These are phyloP conservation scores for Botrytis elliptica DNA, from an alignment of 2,329 filamentous ascomycete species.

Conservation along the genomic window DNA sequence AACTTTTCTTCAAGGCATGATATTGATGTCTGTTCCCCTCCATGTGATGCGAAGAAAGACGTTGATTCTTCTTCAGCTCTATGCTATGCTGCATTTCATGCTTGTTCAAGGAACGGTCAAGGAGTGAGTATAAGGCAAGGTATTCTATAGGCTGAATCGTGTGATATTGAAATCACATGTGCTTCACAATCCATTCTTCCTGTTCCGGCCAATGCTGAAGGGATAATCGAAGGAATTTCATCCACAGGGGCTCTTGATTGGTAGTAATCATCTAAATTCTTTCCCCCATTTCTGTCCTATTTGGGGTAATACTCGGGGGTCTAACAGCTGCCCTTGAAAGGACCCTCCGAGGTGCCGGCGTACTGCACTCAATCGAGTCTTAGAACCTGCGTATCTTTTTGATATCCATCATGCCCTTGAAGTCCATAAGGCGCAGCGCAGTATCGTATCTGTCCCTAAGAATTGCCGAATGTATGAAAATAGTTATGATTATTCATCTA, in stretches of 20 bases:
- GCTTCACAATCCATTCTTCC: background rate
- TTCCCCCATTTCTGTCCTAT: background rate
- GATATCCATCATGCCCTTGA: background rate
- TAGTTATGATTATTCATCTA: background rate
- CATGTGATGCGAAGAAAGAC: background rate
- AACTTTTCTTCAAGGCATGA: background rate
- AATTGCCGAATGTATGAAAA: background rate
- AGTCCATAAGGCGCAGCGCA: background rate
- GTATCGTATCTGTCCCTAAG: background rate
- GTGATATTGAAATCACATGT: slow-evolving; percentile 14
- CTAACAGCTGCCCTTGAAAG: background rate
- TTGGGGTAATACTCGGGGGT: background rate
- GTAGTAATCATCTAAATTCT: background rate
- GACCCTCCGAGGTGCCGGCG: background rate
- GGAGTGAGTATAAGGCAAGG: background rate
- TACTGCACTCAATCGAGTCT: background rate
- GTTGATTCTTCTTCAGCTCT: background rate
- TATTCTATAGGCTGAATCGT: background rate
- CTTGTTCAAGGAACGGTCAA: background rate
- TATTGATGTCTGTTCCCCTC: slow-evolving; percentile 1
- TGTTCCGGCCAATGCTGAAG: background rate
- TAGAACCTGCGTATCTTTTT: background rate
- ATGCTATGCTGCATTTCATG: background rate
- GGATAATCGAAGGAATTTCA: background rate
- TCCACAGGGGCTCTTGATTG: background rate